These are phyloP conservation scores for Achlya hypogyna DNA, from an alignment of 352 stramenopile species.

Conservation along the genomic window DNA sequence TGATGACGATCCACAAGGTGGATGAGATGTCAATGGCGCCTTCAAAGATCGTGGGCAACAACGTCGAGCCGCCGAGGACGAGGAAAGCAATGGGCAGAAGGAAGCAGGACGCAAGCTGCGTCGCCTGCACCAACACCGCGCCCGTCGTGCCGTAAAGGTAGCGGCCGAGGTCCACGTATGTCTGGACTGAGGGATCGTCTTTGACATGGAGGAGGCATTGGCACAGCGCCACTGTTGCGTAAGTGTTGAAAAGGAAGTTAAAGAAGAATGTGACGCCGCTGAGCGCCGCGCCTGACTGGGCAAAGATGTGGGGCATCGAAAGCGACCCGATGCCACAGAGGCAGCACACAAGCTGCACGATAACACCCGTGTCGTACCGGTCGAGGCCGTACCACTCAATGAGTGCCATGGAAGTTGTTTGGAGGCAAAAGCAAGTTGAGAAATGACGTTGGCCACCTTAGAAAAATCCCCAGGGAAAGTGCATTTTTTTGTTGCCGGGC, in stretches of 20 bases:
- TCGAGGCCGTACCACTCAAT: background rate
- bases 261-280: background rate
- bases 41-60: constrained; percentile 48
- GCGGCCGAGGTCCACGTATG: constrained; percentile 9
- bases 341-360: constrained; percentile 18
- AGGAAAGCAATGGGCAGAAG: constrained; percentile 63
- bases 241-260: constrained; percentile 22
- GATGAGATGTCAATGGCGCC: constrained; percentile 25
- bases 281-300: constrained; percentile 14
- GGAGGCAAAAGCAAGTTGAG: background rate
- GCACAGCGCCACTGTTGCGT: constrained; percentile 14
- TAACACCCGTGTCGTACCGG: background rate
- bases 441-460: background rate
- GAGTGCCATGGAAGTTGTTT: background rate
- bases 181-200: constrained; percentile 4
- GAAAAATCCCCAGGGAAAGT: too few species aligned
- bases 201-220: constrained; percentile 13
- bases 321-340: constrained; percentile 21
- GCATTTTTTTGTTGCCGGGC: too few species aligned
- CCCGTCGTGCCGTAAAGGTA: constrained; percentile 9
- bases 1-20: constrained; percentile 56
- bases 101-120: constrained; percentile 30
- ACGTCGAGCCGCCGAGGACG: constrained; percentile 46
- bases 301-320: constrained; percentile 22
- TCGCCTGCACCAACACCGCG: constrained; percentile 9